Percentiles rank a stretch among this genome's conserved stretches.
Conservation (phyloP, 139 green algal species). For the Pycnococcus provasolii region DNA sequence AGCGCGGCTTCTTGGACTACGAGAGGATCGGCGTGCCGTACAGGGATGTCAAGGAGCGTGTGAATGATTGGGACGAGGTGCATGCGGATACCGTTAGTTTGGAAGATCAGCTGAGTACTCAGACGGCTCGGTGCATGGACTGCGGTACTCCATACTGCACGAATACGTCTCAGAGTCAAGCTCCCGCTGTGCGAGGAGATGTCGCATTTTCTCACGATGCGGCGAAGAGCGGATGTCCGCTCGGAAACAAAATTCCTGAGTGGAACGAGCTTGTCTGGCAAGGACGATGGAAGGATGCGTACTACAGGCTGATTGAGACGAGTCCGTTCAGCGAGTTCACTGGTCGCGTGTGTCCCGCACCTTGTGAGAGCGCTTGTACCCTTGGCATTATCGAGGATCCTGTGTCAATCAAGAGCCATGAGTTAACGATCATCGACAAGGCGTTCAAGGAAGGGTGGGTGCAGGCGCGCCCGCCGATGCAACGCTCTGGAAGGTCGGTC, state of each 20-base stretch:
- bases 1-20: conserved; percentile 77
- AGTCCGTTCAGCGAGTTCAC: conserved; percentile 99
- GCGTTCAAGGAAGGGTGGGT: conserved; percentile 92
- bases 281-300: conserved; percentile 76
- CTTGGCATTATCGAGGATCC: conserved; percentile 94
- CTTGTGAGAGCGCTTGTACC: conserved; percentile 87
- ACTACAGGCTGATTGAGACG: conserved; percentile 84
- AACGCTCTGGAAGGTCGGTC: conserved; percentile 66
- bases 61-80: conserved; percentile 86
- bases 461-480: conserved; percentile 59
- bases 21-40: conserved; percentile 73
- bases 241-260: conserved; percentile 92
- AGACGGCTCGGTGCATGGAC: conserved; percentile 88
- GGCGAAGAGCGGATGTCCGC: conserved; percentile 61
- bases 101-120: conserved; percentile 68
- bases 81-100: conserved; percentile 21
- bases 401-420: conserved; percentile 93
- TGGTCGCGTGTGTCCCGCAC: conserved; percentile 78
- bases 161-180: conserved; percentile 16
- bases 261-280: conserved; percentile 92
- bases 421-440: conserved; percentile 89
- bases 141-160: conserved; percentile 91
- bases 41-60: conserved; percentile 59
- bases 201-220: neutral
- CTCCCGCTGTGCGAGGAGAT: neutral